phyloP scores from a whole-genome alignment of 2,329 filamentous ascomycete species.

The Alternaria sp. region DNA sequence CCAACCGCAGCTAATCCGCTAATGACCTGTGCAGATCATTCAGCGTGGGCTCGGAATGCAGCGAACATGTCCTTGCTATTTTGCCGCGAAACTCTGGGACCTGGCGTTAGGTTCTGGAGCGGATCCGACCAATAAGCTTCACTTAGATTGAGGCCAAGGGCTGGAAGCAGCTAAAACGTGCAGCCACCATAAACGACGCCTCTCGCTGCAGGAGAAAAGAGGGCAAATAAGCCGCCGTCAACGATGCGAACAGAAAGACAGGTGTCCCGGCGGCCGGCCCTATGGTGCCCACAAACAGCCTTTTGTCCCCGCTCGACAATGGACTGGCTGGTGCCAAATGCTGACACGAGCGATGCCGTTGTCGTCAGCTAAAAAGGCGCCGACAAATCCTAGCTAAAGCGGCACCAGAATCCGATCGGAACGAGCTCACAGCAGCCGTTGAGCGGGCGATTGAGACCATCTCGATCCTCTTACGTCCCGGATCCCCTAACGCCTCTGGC shows the following conservation, averaged over 20 bases:
- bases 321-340: constrained; percentile 6
- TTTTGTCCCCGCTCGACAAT: neutral
- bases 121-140: constrained; percentile 41
- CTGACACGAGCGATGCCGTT: constrained; percentile 2
- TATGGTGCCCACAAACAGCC: constrained; percentile 14
- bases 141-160: constrained; percentile 44
- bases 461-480: constrained; percentile 33
- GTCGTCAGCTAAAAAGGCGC: constrained; percentile 13
- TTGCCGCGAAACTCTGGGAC: constrained; percentile 40
- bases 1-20: constrained; percentile 39
- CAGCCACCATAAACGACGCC: constrained; percentile 31
- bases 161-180: constrained; percentile 39
- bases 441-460: constrained; percentile 30
- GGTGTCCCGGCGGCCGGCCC: constrained; percentile 22
- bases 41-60: constrained; percentile 42
- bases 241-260: constrained; percentile 13
- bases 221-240: constrained; percentile 45
- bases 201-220: constrained; percentile 50
- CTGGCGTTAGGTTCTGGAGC: constrained; percentile 40
- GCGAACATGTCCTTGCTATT: constrained; percentile 41
- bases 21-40: constrained; percentile 46
- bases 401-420: constrained; percentile 35
- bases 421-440: constrained; percentile 37
- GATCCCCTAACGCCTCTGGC: constrained; percentile 35
- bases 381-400: constrained; percentile 27